Percentiles rank a stretch among this genome's conserved stretches.
Evolutionary conservation across 73 alveolate genomes (phyloP).

Genomic region (Paramecium biaurelia): DNA sequence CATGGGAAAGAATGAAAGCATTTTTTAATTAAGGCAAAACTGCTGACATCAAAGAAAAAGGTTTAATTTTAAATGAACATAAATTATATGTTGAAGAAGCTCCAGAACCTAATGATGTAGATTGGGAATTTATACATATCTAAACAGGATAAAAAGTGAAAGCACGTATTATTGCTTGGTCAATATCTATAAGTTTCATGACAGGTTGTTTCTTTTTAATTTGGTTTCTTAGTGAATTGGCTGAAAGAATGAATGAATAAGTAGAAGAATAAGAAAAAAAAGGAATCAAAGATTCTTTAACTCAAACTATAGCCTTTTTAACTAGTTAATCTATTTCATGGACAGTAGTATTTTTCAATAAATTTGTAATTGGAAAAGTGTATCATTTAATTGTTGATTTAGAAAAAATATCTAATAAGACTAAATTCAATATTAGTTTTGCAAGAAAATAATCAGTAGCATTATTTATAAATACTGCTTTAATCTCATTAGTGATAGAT

Average conservation of each 20-base stretch:
- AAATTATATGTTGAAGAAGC: slow-evolving; percentile 58
- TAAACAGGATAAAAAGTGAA: slow-evolving; percentile 48
- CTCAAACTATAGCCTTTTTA: slow-evolving; percentile 28
- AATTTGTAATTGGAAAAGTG: slow-evolving; percentile 50
- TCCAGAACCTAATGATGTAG: slow-evolving; percentile 67
- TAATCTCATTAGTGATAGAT: slow-evolving; percentile 54
- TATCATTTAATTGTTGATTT: slow-evolving; percentile 57
- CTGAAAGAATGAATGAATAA: slow-evolving; percentile 59
- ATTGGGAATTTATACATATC: slow-evolving; percentile 64
- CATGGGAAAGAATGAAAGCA: slow-evolving; percentile 52
- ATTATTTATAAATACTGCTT: slow-evolving; percentile 56
- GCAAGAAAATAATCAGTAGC: slow-evolving; percentile 54
- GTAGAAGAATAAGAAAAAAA: slow-evolving; percentile 25
- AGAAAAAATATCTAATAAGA: slow-evolving; percentile 58
- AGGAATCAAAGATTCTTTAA: background rate
- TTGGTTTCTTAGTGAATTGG: slow-evolving; percentile 57
- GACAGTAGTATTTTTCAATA: slow-evolving; percentile 50
- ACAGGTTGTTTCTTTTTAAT: slow-evolving; percentile 56
- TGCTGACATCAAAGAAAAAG: background rate
- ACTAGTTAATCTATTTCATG: slow-evolving; percentile 56
- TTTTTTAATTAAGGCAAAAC: slow-evolving; percentile 54
- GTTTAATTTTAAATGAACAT: slow-evolving; percentile 30
- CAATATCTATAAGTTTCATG: slow-evolving; percentile 1
- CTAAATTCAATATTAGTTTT: slow-evolving; percentile 53
- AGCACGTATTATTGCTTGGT: slow-evolving; percentile 56